A percentile compares a stretch with the other conserved stretches of the same genome.
Conservation (phyloP, 106 monocot species). For the Alisma plantagoaquatica region DNA sequence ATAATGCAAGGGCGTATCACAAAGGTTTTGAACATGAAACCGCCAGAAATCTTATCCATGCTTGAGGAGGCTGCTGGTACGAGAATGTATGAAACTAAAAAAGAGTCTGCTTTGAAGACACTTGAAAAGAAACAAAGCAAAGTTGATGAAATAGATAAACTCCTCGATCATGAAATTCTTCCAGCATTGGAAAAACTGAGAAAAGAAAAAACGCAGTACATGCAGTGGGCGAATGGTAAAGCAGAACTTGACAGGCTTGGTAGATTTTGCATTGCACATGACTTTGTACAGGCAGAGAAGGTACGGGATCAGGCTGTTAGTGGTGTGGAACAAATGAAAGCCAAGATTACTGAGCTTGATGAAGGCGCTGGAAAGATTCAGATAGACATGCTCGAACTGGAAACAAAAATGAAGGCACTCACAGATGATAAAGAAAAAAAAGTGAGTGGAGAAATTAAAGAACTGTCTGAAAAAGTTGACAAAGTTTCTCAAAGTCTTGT, state of each 20-base stretch:
- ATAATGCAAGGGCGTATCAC: constrained; percentile 99
- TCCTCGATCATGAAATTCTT: constrained; percentile 91
- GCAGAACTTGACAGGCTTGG: constrained; percentile 73
- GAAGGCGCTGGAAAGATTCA: constrained; percentile 22
- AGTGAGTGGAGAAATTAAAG: constrained; percentile 61
- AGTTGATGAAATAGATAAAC: constrained; percentile 94
- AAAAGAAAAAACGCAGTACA: constrained; percentile 83
- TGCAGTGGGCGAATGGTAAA: constrained; percentile 94
- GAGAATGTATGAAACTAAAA: constrained; percentile 96
- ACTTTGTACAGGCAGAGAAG: constrained; percentile 82
- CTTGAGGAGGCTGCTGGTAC: constrained; percentile 98
- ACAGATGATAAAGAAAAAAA: constrained; percentile 77
- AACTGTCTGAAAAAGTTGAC: constrained; percentile 59
- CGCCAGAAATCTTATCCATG: constrained; percentile 96
- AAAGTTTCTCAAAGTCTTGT: constrained; percentile 54
- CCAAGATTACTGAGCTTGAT: constrained; percentile 60
- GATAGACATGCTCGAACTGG: constrained; percentile 51
- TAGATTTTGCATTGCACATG: constrained; percentile 84
- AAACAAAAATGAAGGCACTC: constrained; percentile 39
- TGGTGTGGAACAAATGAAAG: constrained; percentile 39
- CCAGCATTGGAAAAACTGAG: constrained; percentile 92
- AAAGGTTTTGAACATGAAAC: constrained; percentile 97
- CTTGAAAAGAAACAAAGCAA: constrained; percentile 94
- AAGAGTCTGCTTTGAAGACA: constrained; percentile 81
- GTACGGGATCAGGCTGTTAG: constrained; percentile 36